Percentiles rank a stretch among this genome's conserved stretches.
These are phyloP conservation scores for Endoconidiophora polonica DNA, from an alignment of 2,329 filamentous ascomycete species.

Conservation along the genomic window DNA sequence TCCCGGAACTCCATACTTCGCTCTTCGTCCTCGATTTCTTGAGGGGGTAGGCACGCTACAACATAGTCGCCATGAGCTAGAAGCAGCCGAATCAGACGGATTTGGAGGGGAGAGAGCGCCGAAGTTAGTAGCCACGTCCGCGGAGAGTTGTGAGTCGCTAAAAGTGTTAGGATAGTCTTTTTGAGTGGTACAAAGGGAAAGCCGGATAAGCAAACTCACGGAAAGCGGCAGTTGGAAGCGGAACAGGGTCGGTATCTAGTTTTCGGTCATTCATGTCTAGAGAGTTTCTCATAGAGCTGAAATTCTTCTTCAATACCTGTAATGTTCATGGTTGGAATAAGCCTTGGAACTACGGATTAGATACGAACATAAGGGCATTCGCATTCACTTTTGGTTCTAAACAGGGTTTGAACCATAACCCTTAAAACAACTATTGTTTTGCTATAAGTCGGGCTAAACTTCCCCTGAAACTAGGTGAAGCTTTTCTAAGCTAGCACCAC, in stretches of 20 bases:
- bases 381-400: too few species aligned
- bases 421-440: too few species aligned
- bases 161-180: slow-evolving; percentile 9
- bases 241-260: background rate
- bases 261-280: slow-evolving; percentile 1
- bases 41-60: slow-evolving; percentile 63
- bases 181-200: background rate
- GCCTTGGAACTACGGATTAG: too few species aligned
- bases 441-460: too few species aligned
- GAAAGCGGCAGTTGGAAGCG: slow-evolving; percentile 5
- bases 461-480: too few species aligned
- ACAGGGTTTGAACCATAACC: too few species aligned
- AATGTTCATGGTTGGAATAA: too few species aligned
- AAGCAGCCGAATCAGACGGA: slow-evolving; percentile 64
- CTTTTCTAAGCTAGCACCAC: too few species aligned
- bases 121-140: slow-evolving; percentile 89
- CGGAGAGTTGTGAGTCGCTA: slow-evolving; percentile 53
- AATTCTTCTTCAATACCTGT: too few species aligned
- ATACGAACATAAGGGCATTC: too few species aligned
- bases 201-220: slow-evolving; percentile 1
- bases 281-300: too few species aligned
- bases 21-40: slow-evolving; percentile 60
- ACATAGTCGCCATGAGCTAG: slow-evolving; percentile 87
- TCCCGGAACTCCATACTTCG: slow-evolving; percentile 65
- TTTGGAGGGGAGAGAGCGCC: slow-evolving; percentile 67